Base-by-base conservation (phyloP, 176 grass and related monocot genomes). In the Cenchrus purpureus region DNA sequence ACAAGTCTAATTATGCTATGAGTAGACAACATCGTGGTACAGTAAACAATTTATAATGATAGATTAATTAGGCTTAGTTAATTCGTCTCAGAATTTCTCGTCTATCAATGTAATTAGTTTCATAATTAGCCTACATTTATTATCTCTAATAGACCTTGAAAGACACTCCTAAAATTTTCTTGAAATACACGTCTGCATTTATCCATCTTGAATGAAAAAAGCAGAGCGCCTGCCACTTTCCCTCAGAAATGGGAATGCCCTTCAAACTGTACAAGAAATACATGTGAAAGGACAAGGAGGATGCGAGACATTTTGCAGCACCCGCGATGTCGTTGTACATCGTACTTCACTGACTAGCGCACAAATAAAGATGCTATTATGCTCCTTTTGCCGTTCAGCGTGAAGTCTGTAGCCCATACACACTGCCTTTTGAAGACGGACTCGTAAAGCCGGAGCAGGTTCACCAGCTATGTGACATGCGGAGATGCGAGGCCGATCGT, bases 401-500 rank as follows among this genome's bases (percentile, higher is more conserved):
- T 75, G 5, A 76, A 66, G 49, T 48, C 56, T 73, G 32, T n/a
- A 12, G 4, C 56, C 51, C 16, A 57, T 56, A 56, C 49, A 57
- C 65, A 66, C 78, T 11, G 62, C 28, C n/a, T 45, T 82, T 77
- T 0, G 22, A 11, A 62, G 5, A 68, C 25, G 55, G 54, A 45
- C 20, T 75, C 60, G 42, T 34, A 62, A 57, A 31, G 59, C 69
- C 5, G 7, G 45, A 62, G n/a, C 3, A 53, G 60, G 61, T 20
- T 32, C 60, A 51, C 16, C 59, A 12, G 68, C 4, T 81, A 4
- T 22, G 68, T n/a, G 67, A 73, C 68, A 54, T 11, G 2, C 8
- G 63, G 78, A 68, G 16, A 43, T 42, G 68, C 65, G 50, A 56
- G 20, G 80, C n/a, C 54, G 54, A 71, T 22, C 54, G 54, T 22